Conservation (phyloP, 352 stramenopile species). For the Globisporangium alternatum region DNA sequence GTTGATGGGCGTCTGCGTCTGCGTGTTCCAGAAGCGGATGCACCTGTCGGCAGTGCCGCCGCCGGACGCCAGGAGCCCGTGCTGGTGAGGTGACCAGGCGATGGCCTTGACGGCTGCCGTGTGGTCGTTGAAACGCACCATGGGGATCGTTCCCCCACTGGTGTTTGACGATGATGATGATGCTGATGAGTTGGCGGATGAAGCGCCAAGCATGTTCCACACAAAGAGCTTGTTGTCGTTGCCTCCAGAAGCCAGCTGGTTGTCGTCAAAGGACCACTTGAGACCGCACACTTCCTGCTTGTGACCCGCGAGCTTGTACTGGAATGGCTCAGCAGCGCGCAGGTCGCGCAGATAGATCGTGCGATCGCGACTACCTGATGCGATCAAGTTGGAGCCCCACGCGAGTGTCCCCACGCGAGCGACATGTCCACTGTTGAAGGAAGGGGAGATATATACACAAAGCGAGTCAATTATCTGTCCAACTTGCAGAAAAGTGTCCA, state of each 20-base stretch:
- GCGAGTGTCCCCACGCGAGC: conserved; percentile 92
- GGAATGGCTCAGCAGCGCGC: conserved; percentile 54
- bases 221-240: conserved; percentile 99
- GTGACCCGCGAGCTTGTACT: conserved; percentile 61
- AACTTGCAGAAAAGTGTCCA: conserved; percentile 1
- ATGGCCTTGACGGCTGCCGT: conserved; percentile 98
- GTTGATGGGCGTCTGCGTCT: conserved; percentile 86
- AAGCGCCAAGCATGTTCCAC: conserved; percentile 85
- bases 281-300: conserved; percentile 94
- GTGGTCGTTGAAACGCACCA: conserved; percentile 94
- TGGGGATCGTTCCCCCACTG: conserved; percentile 42
- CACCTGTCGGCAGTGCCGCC: conserved; percentile 95
- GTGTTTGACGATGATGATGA: neutral
- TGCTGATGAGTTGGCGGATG: neutral
- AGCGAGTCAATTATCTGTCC: conserved; percentile 4
- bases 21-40: conserved; percentile 98
- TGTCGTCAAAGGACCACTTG: conserved; percentile 94
- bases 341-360: conserved; percentile 93
- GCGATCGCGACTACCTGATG: conserved; percentile 93
- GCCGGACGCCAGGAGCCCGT: conserved; percentile 93
- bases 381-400: conserved; percentile 90
- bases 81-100: conserved; percentile 96
- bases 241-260: conserved; percentile 90
- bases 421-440: conserved; percentile 72
- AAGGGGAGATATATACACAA: neutral